Conservation (phyloP, 148 eudicot species). For the Amaranthus cruentus region DNA sequence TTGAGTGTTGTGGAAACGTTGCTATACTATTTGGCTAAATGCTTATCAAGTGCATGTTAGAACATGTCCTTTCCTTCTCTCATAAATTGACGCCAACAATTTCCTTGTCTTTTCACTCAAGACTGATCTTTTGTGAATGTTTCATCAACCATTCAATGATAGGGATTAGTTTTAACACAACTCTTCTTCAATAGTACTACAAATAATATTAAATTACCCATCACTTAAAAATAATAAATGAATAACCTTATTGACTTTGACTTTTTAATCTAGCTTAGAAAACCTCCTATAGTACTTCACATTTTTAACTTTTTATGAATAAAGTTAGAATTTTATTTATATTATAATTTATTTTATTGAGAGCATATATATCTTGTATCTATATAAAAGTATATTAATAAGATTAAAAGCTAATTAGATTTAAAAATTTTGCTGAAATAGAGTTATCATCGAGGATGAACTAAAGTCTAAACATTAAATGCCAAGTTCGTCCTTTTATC, state of each 20-base stretch:
- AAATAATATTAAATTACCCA: not conserved
- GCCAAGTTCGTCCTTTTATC: too few relatives aligned
- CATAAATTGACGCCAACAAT: conserved; percentile 1
- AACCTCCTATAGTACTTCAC: too few relatives aligned
- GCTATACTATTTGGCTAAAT: not conserved
- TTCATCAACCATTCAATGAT: conserved; percentile 5
- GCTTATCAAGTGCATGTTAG: not conserved
- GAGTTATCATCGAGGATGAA: too few relatives aligned
- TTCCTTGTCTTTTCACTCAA: not conserved
- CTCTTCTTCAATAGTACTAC: too few relatives aligned
- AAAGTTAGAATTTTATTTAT: not conserved
- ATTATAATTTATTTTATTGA: not conserved
- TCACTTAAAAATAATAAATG: too few relatives aligned
- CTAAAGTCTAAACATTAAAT: too few relatives aligned
- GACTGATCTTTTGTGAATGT: not conserved
- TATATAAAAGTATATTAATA: not conserved
- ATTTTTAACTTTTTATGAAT: not conserved
- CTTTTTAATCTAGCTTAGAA: not conserved
- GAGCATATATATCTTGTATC: too few relatives aligned
- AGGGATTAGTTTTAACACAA: not conserved
- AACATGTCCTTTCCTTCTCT: not conserved
- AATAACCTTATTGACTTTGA: not conserved
- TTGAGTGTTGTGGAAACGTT: conserved; percentile 11
- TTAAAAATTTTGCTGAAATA: too few relatives aligned
- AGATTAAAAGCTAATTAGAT: not conserved